phyloP scores from a whole-genome alignment of 2,329 filamentous ascomycete genomes.

The Aspergillus sp. region DNA sequence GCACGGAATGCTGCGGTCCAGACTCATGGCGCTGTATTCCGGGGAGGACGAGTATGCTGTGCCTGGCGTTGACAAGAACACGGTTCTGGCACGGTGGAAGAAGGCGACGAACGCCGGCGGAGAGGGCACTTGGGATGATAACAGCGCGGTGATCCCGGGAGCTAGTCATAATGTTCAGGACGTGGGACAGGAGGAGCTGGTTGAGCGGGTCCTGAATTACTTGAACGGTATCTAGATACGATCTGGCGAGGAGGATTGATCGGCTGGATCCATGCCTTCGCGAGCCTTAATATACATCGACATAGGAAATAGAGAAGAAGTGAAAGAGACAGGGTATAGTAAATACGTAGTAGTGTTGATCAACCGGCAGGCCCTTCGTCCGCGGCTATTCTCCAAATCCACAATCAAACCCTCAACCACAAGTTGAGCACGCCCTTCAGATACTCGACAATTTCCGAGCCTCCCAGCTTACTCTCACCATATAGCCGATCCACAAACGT shows the following conservation, averaged over 20 bases:
- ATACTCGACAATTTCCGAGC: slow-evolving; percentile 95
- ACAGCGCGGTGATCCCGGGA: slow-evolving; percentile 48
- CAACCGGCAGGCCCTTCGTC: too few relatives aligned
- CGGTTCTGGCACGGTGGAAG: slow-evolving; percentile 43
- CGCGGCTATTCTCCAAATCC: slow-evolving; percentile 2
- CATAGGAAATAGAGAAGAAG: slow-evolving; percentile 5
- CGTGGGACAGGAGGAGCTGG: slow-evolving; percentile 45
- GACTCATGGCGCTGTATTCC: slow-evolving; percentile 45
- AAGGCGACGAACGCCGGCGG: slow-evolving; percentile 37
- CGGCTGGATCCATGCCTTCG: not conserved
- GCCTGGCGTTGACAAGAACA: slow-evolving; percentile 44
- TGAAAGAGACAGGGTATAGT: slow-evolving; percentile 11
- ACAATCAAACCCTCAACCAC: slow-evolving; percentile 69
- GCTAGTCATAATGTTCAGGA: slow-evolving; percentile 51
- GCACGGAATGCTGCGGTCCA: slow-evolving; percentile 36
- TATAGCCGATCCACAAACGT: slow-evolving; percentile 94
- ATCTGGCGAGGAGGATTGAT: not conserved
- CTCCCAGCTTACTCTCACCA: slow-evolving; percentile 91
- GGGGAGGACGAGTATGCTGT: slow-evolving; percentile 47
- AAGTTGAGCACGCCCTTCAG: slow-evolving; percentile 77
- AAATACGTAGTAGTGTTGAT: not conserved
- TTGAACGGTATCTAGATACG: slow-evolving; percentile 22
- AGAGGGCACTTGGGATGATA: slow-evolving; percentile 46
- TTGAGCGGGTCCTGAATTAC: slow-evolving; percentile 34
- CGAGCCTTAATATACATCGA: slow-evolving; percentile 2